Percentiles rank a stretch among this genome's conserved stretches.
These are phyloP conservation scores for Stagonosporopsis rhizophila DNA, from an alignment of 2,329 filamentous ascomycete species.

Conservation along the genomic window DNA sequence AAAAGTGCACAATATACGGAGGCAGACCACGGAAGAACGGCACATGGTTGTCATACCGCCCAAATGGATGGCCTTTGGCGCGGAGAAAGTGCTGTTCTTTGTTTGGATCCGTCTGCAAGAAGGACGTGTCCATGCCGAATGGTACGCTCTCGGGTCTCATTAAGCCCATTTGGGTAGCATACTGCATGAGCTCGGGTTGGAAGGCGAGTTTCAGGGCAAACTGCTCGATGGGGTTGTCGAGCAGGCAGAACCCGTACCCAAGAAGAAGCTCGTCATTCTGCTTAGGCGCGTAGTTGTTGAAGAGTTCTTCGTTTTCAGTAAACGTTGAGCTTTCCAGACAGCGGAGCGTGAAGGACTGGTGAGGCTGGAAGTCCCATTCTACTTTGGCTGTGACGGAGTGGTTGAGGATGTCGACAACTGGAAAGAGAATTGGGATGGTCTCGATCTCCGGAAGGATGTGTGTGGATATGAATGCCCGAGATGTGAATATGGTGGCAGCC, in stretches of 20 bases:
- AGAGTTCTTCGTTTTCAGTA: conserved; percentile 52
- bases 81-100: conserved; percentile 47
- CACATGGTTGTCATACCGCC: conserved; percentile 41
- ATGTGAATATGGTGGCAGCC: conserved; percentile 61
- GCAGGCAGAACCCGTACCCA: conserved; percentile 61
- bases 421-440: conserved; percentile 55
- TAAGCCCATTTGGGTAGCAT: conserved; percentile 26
- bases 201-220: conserved; percentile 53
- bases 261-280: conserved; percentile 61
- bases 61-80: conserved; percentile 38
- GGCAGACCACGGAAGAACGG: conserved; percentile 46
- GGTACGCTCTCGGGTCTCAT: conserved; percentile 29
- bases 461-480: conserved; percentile 58
- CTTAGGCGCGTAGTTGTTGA: conserved; percentile 63
- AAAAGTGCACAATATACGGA: conserved; percentile 42
- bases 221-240: conserved; percentile 56
- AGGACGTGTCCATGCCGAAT: conserved; percentile 36
- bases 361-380: conserved; percentile 52
- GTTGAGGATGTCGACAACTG: conserved; percentile 59
- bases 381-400: conserved; percentile 56
- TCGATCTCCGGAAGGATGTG: conserved; percentile 38
- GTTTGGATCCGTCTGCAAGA: conserved; percentile 29
- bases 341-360: conserved; percentile 49
- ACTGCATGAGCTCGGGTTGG: conserved; percentile 41
- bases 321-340: conserved; percentile 46